Evolutionary conservation across 2,329 filamentous ascomycete species (phyloP), one percentile per base, ranked within the genome.

Genomic region (Rhynchosporium graminicola): DNA sequence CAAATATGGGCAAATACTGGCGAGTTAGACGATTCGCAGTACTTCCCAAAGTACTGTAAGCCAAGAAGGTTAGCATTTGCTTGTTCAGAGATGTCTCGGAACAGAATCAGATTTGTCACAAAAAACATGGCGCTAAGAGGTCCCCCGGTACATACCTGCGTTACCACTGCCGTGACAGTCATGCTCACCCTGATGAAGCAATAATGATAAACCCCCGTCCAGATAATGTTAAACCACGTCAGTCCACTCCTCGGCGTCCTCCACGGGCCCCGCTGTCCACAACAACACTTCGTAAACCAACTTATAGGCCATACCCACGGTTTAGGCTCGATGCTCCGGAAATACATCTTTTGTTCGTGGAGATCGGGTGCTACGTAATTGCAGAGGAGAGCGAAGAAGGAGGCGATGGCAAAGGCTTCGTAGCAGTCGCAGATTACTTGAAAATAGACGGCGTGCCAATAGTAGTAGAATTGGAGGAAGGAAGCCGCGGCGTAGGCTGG

Each of bases 191-290:
- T 86, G 66, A 94, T 85, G 71, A 94, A 87, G 77, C 90, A 92
- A 77, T 95, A 96, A 72, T 96, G 91, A 76, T 93, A 96, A 60
- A 95, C 82, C 59, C 88, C 87, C 52, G 90, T 83, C 89, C 89
- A 95, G 69, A 93, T 82, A 63, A 93, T 86, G 74, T 96, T 96
- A 78, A 96, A 96, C 91, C 91, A 95, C 0, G 91, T 96, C 74
- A 96, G 77, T 0, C 92, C 91, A 75, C 89, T 95, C 68, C 83
- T 80, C 0, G 92, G 91, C n/a, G 83, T 88, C 68, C 90, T 83
- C 81, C 90, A 88, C 31, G 82, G 80, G 0, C 91, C 90, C 59
- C 83, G 79, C 63, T 89, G 76, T 40, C 89, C 88, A 43, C 90
- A 87, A 61, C 86, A 89, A 73, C 87, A 90, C 70, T 83, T 87